These are phyloP conservation scores for Castanea mollissima DNA, from an alignment of 306 rosid genomes.

Conservation along the genomic window DNA sequence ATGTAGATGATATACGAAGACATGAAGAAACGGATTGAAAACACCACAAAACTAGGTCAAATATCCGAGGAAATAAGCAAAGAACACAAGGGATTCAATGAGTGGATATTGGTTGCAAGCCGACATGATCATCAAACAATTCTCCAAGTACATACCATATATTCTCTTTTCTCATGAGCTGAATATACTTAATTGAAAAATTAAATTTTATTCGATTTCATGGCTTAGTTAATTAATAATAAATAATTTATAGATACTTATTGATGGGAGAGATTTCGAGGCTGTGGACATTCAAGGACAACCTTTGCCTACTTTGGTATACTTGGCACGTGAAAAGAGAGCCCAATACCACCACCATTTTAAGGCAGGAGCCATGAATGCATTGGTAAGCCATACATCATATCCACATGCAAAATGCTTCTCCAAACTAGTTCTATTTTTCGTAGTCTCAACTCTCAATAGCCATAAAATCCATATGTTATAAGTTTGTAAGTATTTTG, in stretches of 20 bases:
- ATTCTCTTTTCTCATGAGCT: not conserved
- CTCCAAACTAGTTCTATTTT: not conserved
- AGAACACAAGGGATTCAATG: not conserved
- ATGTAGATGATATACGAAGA: not conserved
- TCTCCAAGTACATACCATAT: not conserved
- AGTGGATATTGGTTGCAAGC: not conserved
- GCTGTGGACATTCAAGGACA: slow-evolving; percentile 1
- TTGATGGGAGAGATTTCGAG: not conserved
- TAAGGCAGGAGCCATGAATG: slow-evolving; percentile 12
- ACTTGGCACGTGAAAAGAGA: slow-evolving; percentile 3
- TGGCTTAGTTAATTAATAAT: not conserved
- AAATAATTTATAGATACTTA: not conserved
- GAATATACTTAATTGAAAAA: not conserved
- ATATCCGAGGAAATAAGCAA: not conserved
- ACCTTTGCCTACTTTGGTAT: not conserved
- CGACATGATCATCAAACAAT: not conserved
- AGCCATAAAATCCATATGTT: not conserved
- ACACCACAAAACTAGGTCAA: not conserved
- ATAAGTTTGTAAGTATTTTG: not conserved
- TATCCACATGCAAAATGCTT: not conserved
- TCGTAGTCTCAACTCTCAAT: not conserved
- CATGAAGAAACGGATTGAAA: slow-evolving; percentile 1
- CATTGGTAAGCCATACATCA: not conserved
- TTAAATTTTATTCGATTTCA: not conserved
- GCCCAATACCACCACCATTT: not conserved